Percentiles rank a stretch among this genome's conserved stretches.
phyloP scores from a whole-genome alignment of 257 asterid genomes.

The Gynochthodes officinalis region DNA sequence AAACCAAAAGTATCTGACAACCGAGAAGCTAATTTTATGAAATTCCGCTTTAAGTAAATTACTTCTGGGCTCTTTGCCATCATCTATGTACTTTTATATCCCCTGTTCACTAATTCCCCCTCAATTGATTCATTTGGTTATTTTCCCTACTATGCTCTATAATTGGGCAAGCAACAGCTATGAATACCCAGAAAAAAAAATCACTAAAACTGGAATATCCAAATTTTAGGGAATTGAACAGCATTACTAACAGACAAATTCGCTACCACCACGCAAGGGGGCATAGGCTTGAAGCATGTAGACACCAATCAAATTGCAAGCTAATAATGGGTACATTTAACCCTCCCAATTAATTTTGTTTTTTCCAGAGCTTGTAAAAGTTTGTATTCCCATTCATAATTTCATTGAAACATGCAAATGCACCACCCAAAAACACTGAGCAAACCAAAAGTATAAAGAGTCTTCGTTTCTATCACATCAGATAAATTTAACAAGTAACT shows the following conservation, averaged over 20 bases:
- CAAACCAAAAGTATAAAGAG: not conserved
- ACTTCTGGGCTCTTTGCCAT: not conserved
- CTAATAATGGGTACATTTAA: not conserved
- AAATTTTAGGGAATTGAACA: not conserved
- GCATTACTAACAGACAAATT: not conserved
- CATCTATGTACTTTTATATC: not conserved
- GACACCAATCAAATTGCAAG: not conserved
- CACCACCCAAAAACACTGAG: not conserved
- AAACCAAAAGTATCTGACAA: not conserved
- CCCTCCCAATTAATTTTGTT: not conserved
- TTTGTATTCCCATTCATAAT: not conserved
- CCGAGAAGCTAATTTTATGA: not conserved
- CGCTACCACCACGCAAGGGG: not conserved
- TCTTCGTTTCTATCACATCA: not conserved
- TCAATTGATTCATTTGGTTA: not conserved
- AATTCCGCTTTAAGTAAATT: not conserved
- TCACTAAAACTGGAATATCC: not conserved
- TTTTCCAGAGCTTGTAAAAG: not conserved
- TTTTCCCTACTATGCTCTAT: not conserved
- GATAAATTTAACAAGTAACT: not conserved
- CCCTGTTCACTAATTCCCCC: not conserved
- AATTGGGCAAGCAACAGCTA: not conserved
- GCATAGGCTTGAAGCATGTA: not conserved
- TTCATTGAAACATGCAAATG: not conserved
- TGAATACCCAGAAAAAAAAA: not conserved